Evolutionary conservation across 148 eudicot species (phyloP).

Genomic region (Vaccinium darrowii): DNA sequence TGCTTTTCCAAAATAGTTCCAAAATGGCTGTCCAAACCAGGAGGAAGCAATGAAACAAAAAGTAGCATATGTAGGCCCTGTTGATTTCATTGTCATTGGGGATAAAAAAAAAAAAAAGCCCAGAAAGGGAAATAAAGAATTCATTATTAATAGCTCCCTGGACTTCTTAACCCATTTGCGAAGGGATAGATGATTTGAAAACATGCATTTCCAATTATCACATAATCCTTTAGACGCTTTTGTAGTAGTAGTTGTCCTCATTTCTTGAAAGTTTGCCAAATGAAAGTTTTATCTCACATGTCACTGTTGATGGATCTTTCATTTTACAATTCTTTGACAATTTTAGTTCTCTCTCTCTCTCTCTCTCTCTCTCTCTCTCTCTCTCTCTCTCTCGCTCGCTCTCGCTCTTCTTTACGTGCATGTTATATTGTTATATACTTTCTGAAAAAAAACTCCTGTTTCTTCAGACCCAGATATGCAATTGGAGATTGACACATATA

Average conservation of each 20-base stretch:
- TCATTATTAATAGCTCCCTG: background rate
- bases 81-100: background rate
- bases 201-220: background rate
- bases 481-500: conserved; percentile 62
- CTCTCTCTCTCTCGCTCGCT: background rate
- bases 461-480: conserved; percentile 87
- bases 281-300: too few relatives aligned
- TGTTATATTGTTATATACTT: conserved; percentile 14
- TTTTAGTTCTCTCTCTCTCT: background rate
- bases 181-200: background rate
- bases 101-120: background rate
- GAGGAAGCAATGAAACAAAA: background rate
- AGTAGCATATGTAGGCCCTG: background rate
- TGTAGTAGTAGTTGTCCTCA: background rate
- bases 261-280: background rate
- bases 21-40: background rate
- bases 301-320: too few relatives aligned
- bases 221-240: background rate
- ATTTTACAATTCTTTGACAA: too few relatives aligned
- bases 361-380: background rate
- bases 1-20: background rate
- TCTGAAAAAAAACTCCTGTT: conserved; percentile 11
- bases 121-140: background rate
- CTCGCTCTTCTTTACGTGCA: background rate
- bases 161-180: background rate